Evolutionary conservation across 2,329 filamentous ascomycete species (phyloP).

Genomic region (Botrytis deweyae): DNA sequence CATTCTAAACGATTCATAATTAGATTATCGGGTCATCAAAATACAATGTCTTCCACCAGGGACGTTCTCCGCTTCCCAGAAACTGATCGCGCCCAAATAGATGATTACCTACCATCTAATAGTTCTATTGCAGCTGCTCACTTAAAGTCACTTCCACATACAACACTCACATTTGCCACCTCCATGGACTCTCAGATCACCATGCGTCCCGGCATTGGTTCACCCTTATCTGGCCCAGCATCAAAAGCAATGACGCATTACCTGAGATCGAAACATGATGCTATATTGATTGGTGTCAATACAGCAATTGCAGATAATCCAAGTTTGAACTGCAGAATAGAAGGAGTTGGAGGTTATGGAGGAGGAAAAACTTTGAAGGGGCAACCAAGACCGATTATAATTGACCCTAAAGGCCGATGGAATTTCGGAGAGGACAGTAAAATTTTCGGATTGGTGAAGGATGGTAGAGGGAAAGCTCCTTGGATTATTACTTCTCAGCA

Average conservation of each 20-base stretch:
- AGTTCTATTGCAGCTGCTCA: background rate
- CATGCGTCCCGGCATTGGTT: constrained; percentile 65
- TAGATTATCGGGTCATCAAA: background rate
- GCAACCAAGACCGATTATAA: constrained; percentile 41
- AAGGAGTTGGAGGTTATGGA: constrained; percentile 44
- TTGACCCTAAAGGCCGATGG: constrained; percentile 27
- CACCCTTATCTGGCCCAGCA: constrained; percentile 74
- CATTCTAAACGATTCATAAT: background rate
- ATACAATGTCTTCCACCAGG: constrained; percentile 3
- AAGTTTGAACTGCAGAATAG: constrained; percentile 75
- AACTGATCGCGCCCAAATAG: background rate
- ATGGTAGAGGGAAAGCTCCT: constrained; percentile 68
- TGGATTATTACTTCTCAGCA: constrained; percentile 58
- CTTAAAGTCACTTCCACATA: constrained; percentile 43
- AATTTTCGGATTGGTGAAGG: constrained; percentile 62
- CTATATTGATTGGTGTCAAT: constrained; percentile 80
- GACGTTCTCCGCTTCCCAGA: constrained; percentile 12
- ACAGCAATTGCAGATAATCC: constrained; percentile 86
- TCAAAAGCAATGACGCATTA: constrained; percentile 94
- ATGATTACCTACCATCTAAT: constrained; percentile 18
- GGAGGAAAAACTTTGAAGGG: constrained; percentile 44
- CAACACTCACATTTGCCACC: constrained; percentile 86
- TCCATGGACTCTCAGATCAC: constrained; percentile 73
- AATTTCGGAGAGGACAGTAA: constrained; percentile 44
- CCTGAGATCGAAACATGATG: constrained; percentile 77